These are phyloP conservation scores for Tetrapyrgos nigripes DNA, from an alignment of 1,284 basidiomycete genomes.

Conservation along the genomic window DNA sequence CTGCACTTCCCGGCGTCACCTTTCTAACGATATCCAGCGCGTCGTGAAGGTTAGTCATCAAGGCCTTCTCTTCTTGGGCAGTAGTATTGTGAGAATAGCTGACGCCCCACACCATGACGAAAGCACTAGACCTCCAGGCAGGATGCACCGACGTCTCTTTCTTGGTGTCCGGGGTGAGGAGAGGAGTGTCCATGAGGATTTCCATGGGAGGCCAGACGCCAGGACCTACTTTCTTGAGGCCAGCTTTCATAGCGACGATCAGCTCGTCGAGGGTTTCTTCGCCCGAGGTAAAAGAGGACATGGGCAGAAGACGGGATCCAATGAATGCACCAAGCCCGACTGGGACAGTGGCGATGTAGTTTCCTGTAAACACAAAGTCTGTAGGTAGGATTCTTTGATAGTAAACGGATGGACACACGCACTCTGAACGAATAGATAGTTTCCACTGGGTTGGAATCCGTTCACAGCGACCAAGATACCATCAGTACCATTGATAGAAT, in stretches of 20 bases:
- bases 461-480: conserved; percentile 38
- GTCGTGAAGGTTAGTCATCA: conserved; percentile 2
- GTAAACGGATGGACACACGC: conserved; percentile 17
- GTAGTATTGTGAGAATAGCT: not conserved
- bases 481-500: conserved; percentile 34
- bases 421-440: too few relatives aligned
- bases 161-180: conserved; percentile 47
- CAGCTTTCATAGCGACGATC: conserved; percentile 25
- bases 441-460: conserved; percentile 30
- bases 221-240: conserved; percentile 10
- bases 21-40: not conserved
- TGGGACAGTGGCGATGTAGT: not conserved
- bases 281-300: conserved; percentile 31
- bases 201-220: conserved; percentile 29
- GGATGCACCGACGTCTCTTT: conserved; percentile 52
- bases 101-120: not conserved
- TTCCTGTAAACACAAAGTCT: not conserved
- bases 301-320: conserved; percentile 38
- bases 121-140: conserved; percentile 59
- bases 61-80: conserved; percentile 21
- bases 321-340: conserved; percentile 36
- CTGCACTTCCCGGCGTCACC: not conserved
- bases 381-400: not conserved
- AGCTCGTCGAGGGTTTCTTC: conserved; percentile 29
- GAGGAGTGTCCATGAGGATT: conserved; percentile 43